A percentile compares a stretch with the other conserved stretches of the same genome.
These are phyloP conservation scores for Cordyceps fumosorosea DNA, from an alignment of 2,329 filamentous ascomycete genomes.

Conservation along the genomic window DNA sequence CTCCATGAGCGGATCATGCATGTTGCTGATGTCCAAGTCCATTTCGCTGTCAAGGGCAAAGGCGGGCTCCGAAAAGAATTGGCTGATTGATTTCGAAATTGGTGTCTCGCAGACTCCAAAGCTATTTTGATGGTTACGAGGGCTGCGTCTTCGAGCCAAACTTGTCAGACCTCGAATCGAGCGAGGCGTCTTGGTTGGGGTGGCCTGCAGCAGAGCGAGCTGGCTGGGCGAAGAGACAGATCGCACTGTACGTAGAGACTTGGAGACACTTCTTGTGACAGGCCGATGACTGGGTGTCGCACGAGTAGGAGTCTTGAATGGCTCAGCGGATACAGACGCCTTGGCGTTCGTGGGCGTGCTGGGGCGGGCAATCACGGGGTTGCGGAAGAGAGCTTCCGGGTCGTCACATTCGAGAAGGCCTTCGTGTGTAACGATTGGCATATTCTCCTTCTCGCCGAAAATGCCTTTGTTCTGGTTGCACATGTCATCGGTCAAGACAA, in stretches of 20 bases:
- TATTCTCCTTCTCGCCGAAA: conserved; percentile 39
- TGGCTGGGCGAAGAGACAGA: conserved; percentile 40
- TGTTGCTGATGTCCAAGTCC: conserved; percentile 35
- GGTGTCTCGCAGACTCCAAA: conserved; percentile 46
- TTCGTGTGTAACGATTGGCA: conserved; percentile 35
- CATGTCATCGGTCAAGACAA: conserved; percentile 38
- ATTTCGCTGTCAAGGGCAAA: conserved; percentile 38
- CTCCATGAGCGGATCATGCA: conserved; percentile 38
- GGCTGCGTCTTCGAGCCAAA: conserved; percentile 36
- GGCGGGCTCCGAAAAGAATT: conserved; percentile 53
- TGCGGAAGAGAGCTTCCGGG: conserved; percentile 62
- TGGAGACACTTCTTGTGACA: conserved; percentile 54
- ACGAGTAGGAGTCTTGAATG: conserved; percentile 58
- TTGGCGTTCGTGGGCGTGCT: conserved; percentile 48
- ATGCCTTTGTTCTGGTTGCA: conserved; percentile 30
- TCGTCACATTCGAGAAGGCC: conserved; percentile 35
- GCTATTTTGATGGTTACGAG: conserved; percentile 31
- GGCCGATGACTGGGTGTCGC: conserved; percentile 55
- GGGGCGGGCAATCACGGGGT: conserved; percentile 36
- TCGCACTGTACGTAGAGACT: conserved; percentile 44
- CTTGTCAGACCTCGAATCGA: conserved; percentile 23
- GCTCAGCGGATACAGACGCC: conserved; percentile 29
- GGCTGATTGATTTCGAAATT: conserved; percentile 55
- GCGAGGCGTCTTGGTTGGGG: conserved; percentile 41
- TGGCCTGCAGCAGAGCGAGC: conserved; percentile 36